Evolutionary conservation across 176 grass and related monocot genomes (phyloP), one percentile per base, ranked within the genome.

Genomic region (Bonia amplexicaulis): DNA sequence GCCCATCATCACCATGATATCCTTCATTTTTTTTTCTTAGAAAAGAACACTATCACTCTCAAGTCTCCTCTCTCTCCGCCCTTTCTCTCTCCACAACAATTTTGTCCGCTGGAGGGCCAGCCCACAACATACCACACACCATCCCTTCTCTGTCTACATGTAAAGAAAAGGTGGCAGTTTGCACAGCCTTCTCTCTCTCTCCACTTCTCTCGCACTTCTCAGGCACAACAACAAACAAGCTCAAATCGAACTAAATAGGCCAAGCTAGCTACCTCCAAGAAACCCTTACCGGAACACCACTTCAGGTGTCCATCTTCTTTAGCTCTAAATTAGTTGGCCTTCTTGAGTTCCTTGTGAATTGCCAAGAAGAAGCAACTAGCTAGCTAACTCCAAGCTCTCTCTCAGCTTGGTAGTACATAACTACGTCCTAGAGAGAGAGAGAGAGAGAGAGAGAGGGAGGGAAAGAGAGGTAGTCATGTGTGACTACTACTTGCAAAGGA

Each of bases 401-500:
- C 68, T 10, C 12, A 55, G 31, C 78, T 31, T 80, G 12, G 12
- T 80, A 76, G 53, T 89, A 60, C 58, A 26, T 40, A 60, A 51
- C 65, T 23, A 67, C 45, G 49, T 73, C 16, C 42, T 19, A 20
- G 42, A 68, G 52, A 15, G 72, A n/a, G 37, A 41, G 54, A 9
- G 66, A 27, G 31, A 33, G 31, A 42, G 58, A 3, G 45, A 52
- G 51, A 51, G 58, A 3, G 58, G 2, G 45, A 52, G 51, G 35
- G n/a, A n/a, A n/a, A 51, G 58, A 3, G 45, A 52, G 51, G 35
- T 29, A 68, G 78, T 54, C 80, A 95, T 98, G 96, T 95, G 96
- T 74, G 96, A 98, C 87, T 98, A 82, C 89, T 92, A 82, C 86
- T 86, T 87, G 88, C 83, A 93, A 87, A 77, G 80, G 87, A 87